A percentile compares a stretch with the other conserved stretches of the same genome.
Evolutionary conservation across 257 asterid genomes (phyloP).

Genomic region (Lithospermum erythrorhizon): DNA sequence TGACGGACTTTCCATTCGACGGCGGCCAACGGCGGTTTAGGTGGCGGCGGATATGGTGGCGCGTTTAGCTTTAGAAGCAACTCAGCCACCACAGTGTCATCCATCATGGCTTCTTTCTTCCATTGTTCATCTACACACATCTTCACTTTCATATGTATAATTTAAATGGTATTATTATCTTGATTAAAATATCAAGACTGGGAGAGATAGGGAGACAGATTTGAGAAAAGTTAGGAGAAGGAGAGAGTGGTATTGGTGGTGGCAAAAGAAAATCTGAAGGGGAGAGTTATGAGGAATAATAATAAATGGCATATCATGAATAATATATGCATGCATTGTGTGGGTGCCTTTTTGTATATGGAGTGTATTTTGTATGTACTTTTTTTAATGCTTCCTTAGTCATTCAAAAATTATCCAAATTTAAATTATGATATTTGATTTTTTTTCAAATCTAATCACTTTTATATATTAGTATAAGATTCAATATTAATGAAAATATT

Average conservation of each 20-base stretch:
- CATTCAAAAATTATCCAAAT: too few relatives aligned
- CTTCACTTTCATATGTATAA: neutral
- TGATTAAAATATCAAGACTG: too few relatives aligned
- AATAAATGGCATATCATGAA: conserved; percentile 37
- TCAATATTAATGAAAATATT: too few relatives aligned
- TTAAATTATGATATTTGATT: too few relatives aligned
- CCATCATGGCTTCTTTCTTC: conserved; percentile 47
- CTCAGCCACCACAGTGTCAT: conserved; percentile 49
- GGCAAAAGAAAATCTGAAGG: conserved; percentile 40
- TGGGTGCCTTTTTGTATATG: neutral
- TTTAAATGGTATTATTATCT: neutral
- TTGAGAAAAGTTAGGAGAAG: conserved; percentile 9
- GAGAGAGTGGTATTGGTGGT: conserved; percentile 26
- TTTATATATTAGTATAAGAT: too few relatives aligned
- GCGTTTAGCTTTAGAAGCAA: conserved; percentile 38
- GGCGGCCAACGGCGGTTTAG: conserved; percentile 16
- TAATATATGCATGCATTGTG: neutral
- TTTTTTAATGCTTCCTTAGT: too few relatives aligned
- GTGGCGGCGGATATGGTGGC: conserved; percentile 11
- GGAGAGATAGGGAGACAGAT: neutral
- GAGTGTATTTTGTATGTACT: too few relatives aligned
- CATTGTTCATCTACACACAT: conserved; percentile 36
- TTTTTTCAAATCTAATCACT: too few relatives aligned
- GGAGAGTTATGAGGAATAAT: conserved; percentile 10
- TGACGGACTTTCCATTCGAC: conserved; percentile 63